Base-by-base conservation (phyloP, 306 rosid genomes). In the Casuarina equisetifolia region DNA sequence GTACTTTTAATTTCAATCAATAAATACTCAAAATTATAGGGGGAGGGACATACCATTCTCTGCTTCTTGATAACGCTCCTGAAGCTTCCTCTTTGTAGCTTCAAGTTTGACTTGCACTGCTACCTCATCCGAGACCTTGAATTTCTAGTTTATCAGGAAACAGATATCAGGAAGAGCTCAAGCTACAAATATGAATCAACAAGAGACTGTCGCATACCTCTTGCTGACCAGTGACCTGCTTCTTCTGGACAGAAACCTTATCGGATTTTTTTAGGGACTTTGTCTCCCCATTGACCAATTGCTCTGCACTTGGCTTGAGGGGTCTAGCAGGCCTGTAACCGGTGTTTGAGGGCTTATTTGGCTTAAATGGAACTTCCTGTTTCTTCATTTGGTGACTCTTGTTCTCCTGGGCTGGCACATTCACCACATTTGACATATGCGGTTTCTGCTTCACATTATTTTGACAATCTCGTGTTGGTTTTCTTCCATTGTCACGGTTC, bases 81-180 rank as follows among this genome's bases (percentile, higher is more conserved):
- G 99, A 85, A 96, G 99, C 82, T 75, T 96, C 88, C 99, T 89
- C 84, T 92, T 96, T 32, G 99, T 88, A 61, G 91, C 99, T 89
- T 96, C 99, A 10, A 96, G 91, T 85, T 96, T 96, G 73, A 77
- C 70, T 76, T 90, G 87, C 74, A 82, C 89, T 3, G 89, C 90
- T 36, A 9, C 87, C 51, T 95, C 98, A 43, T 90, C 96, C 1
- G 87, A 85, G 59, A 57, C 55, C 86, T 85, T 87, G 59, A 83
- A 74, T 76, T 83, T 92, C 97, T 90, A 74, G 73, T 19, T 53
- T 36, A 45, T 42, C 72, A 68, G 13, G 32, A 74, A 70, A 62
- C 38, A 54, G 48, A 35, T 42, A 85, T 89, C 6, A 90, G 88
- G 61, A 50, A 80, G 67, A 73, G 44, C 19, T 69, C 19, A 4